Conservation (phyloP, 139 green algal genomes). For the Volvox reticuliferus region DNA sequence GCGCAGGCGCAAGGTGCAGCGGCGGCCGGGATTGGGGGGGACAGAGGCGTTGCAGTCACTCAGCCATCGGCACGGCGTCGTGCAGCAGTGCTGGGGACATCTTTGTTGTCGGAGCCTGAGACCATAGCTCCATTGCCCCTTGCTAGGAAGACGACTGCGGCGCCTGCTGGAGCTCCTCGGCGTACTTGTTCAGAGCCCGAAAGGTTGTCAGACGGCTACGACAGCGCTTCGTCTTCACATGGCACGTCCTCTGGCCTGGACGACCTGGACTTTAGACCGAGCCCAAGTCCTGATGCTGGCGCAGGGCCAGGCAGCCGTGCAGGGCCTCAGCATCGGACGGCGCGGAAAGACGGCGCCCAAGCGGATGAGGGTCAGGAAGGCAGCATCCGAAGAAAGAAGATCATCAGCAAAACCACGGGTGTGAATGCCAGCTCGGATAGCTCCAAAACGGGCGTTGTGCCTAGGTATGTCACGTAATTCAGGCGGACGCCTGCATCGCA, state of each 20-base stretch:
- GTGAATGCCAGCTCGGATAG: too few relatives aligned
- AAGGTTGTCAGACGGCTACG: not conserved
- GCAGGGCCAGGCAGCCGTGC: not conserved
- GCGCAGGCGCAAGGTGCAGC: not conserved
- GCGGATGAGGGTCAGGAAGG: not conserved
- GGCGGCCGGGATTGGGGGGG: not conserved
- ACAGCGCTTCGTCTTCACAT: not conserved
- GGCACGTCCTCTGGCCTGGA: not conserved
- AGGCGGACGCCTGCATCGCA: too few relatives aligned
- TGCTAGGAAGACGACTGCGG: not conserved
- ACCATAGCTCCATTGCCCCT: not conserved
- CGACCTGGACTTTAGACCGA: not conserved
- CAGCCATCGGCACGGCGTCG: not conserved
- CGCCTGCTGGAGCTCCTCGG: not conserved
- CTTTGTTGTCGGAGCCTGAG: not conserved
- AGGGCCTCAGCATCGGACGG: not conserved
- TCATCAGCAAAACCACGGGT: too few relatives aligned
- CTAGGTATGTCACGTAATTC: too few relatives aligned
- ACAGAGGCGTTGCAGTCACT: not conserved
- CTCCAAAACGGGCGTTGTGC: too few relatives aligned
- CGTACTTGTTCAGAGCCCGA: not conserved
- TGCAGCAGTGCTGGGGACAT: not conserved
- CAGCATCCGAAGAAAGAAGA: not conserved
- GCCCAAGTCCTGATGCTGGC: not conserved
- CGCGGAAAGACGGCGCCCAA: not conserved